Evolutionary conservation across 139 green algal genomes (phyloP), one percentile per base, ranked within the genome.

Genomic region (Ettlia oleoabundans): DNA sequence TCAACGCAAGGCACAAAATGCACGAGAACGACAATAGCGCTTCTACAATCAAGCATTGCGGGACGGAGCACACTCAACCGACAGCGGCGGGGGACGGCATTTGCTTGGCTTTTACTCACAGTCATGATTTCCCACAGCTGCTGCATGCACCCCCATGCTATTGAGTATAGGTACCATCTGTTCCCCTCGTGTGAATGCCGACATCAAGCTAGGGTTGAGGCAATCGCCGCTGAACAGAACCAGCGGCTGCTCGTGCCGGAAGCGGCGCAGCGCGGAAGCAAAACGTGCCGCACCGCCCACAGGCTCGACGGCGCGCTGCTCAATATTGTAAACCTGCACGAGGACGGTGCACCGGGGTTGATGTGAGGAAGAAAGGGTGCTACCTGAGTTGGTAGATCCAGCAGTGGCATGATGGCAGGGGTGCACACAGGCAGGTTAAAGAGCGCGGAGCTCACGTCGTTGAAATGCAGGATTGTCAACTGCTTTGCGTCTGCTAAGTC

Each of bases 161-260:
- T 97, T 97, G 28, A 97, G 82, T 2, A 96, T 69, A 26, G 93
- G 92, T 30, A 91, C 85, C 93, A 96, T 96, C 38, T 96, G 93
- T 67, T 91, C 76, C 0, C 93, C 93, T 3, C 89, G 82, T 3
- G 93, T 97, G 77, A 96, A 83, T 1, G 92, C 93, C 28, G 69
- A 89, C 84, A 96, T 88, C 2, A 94, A 72, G 40, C 79, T 91
- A 9, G 93, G 93, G 82, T 93, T 94, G 74, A 95, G 89, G 47
- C 81, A 88, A 80, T 97, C 93, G 0, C 93, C 93, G 62, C 63
- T 86, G 88, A 96, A 96, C 7, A 96, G 86, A n/a, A 96, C 89
- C 53, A 96, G 81, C 40, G 89, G 89, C 47, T 76, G 62, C 33
- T 47, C 66, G 33, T 10, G 40, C 0, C 8, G 40, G 62, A 52